Evolutionary conservation across 371 early-diverging fungal genomes (phyloP), one percentile per base, ranked within the genome.

Genomic region (Saksenaea vasiformis): DNA sequence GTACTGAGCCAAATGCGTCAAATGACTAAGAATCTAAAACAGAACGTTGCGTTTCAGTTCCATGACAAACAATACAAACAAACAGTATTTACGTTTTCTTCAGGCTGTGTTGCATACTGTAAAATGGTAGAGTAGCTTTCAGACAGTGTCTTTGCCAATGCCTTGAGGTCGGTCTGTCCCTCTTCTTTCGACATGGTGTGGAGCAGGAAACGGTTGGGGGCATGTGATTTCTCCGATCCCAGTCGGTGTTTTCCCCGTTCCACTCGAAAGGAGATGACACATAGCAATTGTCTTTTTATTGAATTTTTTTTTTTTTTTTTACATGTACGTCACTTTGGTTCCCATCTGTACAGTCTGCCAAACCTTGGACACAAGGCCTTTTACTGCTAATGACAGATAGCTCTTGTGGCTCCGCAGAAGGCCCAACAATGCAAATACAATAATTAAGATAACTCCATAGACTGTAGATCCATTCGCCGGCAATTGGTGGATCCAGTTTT

Each of bases 291-390:
- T 10, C 3, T 1, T 19, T 19, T 17, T 44, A 17, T n/a, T 15
- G 22, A 47, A 9, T 9, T 2, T 22, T 10, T 3, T n/a, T 8
- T 47, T 22, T 2, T 11, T 47, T 47, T 39, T 31, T 7, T 31
- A 7, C 31, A 31, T 7, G 54, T 80, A 77, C 31, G 80, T 80
- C 0, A 80, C 78, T 56, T 75, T 77, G 24, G 80, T 80, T 5
- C 80, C 80, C 79, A 79, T 79, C 44, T 71, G 67, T 22, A 76
- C 43, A 0, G 80, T 80, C 41, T 73, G 77, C 77, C 75, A 77
- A 43, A 80, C 10, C 35, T 80, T 80, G 14, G 38, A 61, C 22
- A 76, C 55, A 7, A 67, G 27, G 1, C 34, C 51, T 56, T 70
- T 73, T 3, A 73, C 35, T 5, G 71, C 71, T 11, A 58, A 58